A percentile compares a stretch with the other conserved stretches of the same genome.
These are phyloP conservation scores for Niveomyces coronatus DNA, from an alignment of 2,329 filamentous ascomycete species.

Conservation along the genomic window DNA sequence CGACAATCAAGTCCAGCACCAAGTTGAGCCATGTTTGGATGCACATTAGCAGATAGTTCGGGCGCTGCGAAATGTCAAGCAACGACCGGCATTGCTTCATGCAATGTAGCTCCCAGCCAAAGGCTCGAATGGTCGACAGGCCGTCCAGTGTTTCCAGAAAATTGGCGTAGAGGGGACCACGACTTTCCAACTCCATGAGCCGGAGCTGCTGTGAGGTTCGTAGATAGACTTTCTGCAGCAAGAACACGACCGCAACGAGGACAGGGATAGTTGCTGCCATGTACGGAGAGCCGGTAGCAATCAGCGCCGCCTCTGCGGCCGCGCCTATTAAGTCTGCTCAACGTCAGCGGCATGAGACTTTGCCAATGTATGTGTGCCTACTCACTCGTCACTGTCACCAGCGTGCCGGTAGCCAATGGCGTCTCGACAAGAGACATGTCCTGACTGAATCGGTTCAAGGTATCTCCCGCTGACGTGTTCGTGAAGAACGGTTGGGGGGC, in stretches of 20 bases:
- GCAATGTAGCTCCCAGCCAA: constrained; percentile 19
- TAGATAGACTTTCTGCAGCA: constrained; percentile 22
- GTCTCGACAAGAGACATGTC: constrained; percentile 19
- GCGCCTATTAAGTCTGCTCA: constrained; percentile 13
- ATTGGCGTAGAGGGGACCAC: constrained; percentile 19
- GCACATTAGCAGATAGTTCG: constrained; percentile 31
- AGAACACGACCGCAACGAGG: constrained; percentile 14
- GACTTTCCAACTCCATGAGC: constrained; percentile 21
- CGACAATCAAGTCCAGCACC: constrained; percentile 35
- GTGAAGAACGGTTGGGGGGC: constrained; percentile 25
- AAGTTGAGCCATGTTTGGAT: constrained; percentile 40
- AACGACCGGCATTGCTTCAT: constrained; percentile 12
- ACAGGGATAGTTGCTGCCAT: constrained; percentile 36
- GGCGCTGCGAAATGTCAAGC: constrained; percentile 25
- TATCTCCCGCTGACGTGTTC: constrained; percentile 23
- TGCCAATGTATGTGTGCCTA: constrained; percentile 26
- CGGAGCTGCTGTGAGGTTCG: constrained; percentile 22
- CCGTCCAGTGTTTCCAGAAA: constrained; percentile 19
- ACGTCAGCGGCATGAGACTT: constrained; percentile 18
- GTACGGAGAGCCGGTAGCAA: constrained; percentile 35
- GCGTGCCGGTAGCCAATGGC: background rate
- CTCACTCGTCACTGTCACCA: constrained; percentile 12
- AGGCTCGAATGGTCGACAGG: constrained; percentile 23
- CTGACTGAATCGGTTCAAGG: constrained; percentile 29
- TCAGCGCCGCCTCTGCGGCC: constrained; percentile 24